phyloP scores from a whole-genome alignment of 2,329 filamentous ascomycete species.

The Penicillium sp. region DNA sequence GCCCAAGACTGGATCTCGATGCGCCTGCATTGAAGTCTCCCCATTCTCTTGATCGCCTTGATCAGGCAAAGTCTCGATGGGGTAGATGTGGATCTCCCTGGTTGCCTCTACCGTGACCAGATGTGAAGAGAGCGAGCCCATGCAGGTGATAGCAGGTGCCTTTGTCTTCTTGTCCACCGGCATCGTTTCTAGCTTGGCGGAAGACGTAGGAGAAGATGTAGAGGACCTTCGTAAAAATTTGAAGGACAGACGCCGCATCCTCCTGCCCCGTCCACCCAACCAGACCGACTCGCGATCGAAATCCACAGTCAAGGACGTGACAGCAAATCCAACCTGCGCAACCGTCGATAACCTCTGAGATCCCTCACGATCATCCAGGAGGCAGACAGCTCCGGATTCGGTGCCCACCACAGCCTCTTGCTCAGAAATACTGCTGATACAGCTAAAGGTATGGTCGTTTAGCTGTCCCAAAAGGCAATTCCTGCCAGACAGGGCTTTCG shows the following conservation, averaged over 20 bases:
- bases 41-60: constrained; percentile 36
- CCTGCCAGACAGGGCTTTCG: constrained; percentile 77
- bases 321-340: constrained; percentile 66
- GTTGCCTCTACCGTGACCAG: constrained; percentile 76
- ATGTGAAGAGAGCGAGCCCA: constrained; percentile 69
- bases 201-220: constrained; percentile 29
- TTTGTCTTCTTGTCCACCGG: constrained; percentile 34
- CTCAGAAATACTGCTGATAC: constrained; percentile 71
- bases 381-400: constrained; percentile 85
- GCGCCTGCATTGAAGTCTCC: constrained; percentile 55
- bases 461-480: constrained; percentile 84
- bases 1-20: constrained; percentile 67
- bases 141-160: constrained; percentile 59
- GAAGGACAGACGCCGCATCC: constrained; percentile 54
- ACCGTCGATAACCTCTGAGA: constrained; percentile 71
- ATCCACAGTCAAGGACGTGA: constrained; percentile 68
- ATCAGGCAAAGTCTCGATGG: constrained; percentile 50
- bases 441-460: constrained; percentile 82
- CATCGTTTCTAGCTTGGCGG: constrained; percentile 28
- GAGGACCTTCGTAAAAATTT: constrained; percentile 43
- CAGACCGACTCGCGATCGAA: constrained; percentile 61
- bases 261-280: constrained; percentile 69
- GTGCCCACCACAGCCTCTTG: constrained; percentile 80
- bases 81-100: constrained; percentile 68
- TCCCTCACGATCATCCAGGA: constrained; percentile 76